phyloP scores from a whole-genome alignment of 345 rosid species.

The Eutrema japonicum region DNA sequence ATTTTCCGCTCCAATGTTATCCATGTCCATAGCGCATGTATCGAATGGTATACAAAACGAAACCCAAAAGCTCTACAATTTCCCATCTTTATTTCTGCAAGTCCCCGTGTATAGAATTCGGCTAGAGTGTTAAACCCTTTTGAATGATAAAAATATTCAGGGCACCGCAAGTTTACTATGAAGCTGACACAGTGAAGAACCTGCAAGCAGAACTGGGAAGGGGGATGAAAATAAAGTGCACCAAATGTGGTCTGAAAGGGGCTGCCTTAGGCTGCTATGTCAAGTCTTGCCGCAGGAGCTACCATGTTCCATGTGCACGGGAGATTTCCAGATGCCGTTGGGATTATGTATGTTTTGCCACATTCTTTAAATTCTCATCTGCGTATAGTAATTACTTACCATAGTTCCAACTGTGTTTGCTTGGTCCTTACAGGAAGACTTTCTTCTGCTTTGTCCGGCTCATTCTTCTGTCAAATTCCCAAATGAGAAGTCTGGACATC shows the following conservation, averaged over 20 bases:
- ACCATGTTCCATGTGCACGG: slow-evolving; percentile 79
- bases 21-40: slow-evolving; percentile 74
- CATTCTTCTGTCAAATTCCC: slow-evolving; percentile 75
- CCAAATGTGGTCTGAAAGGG: slow-evolving; percentile 72
- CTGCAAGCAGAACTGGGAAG: slow-evolving; percentile 74
- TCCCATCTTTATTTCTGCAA: slow-evolving; percentile 12
- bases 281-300: slow-evolving; percentile 75
- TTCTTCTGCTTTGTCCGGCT: slow-evolving; percentile 74
- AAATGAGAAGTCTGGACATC: slow-evolving; percentile 53
- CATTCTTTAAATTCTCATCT: background rate
- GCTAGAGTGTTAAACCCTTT: background rate
- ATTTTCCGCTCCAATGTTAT: slow-evolving; percentile 52
- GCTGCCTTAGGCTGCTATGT: slow-evolving; percentile 87
- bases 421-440: slow-evolving; percentile 56
- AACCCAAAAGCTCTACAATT: background rate
- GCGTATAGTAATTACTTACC: background rate
- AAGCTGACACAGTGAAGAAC: slow-evolving; percentile 63
- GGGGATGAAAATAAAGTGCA: slow-evolving; percentile 78
- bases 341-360: slow-evolving; percentile 57
- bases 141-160: slow-evolving; percentile 43
- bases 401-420: slow-evolving; percentile 1
- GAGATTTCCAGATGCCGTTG: slow-evolving; percentile 71
- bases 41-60: slow-evolving; percentile 67
- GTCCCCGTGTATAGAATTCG: background rate
- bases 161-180: slow-evolving; percentile 84